Evolutionary conservation across 208 protist genomes (phyloP), one percentile per base, ranked within the genome.

Genomic region (Acanthamoeba castellanii): DNA sequence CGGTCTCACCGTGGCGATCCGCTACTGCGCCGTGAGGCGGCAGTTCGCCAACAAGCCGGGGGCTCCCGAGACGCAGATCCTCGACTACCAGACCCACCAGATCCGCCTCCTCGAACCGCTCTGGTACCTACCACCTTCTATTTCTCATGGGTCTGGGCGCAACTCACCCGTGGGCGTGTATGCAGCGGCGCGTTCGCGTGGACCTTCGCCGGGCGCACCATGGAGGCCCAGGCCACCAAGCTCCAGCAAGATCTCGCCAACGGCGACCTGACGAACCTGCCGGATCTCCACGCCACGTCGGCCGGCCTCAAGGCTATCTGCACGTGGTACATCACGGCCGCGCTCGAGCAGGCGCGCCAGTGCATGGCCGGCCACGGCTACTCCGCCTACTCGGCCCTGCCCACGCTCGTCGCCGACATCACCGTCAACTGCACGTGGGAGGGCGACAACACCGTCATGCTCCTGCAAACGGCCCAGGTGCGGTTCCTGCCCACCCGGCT

Each of bases 11-110:
- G 50, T 76, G 8, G 96, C 96, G 1, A 92, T 97, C 5, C 95
- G 96, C 64, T 98, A 97, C 74, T 59, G 74, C 14, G 50, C 68
- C 27, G 81, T 97, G n/a, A 91, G 96, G 22, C 92, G 96, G 45
- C 96, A 97, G 89, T 94, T 94, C 55, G 50, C 76, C 42, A 74
- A 45, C 32, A 84, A 84, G 59, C 61, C 55, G 25, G 81, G 81
- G 37, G 37, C 37, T 0, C 81, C 78, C 30, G 93, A 95, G 66
- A 59, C 32, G 47, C 93, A 70, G 64, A 95, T 95, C 37, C 74
- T 95, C 3, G 93, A 95, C 84, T 95, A 95, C 81, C 76, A 95
- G 93, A 92, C 93, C n/a, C 93, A 95, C 82, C 74, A 95, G 92
- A 52, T 92, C 32, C 78, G 93, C 7, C 70, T 95, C 30, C 34